Evolutionary conservation across 2,329 filamentous ascomycete genomes (phyloP).

Genomic region (Cordyceps pruinosa): DNA sequence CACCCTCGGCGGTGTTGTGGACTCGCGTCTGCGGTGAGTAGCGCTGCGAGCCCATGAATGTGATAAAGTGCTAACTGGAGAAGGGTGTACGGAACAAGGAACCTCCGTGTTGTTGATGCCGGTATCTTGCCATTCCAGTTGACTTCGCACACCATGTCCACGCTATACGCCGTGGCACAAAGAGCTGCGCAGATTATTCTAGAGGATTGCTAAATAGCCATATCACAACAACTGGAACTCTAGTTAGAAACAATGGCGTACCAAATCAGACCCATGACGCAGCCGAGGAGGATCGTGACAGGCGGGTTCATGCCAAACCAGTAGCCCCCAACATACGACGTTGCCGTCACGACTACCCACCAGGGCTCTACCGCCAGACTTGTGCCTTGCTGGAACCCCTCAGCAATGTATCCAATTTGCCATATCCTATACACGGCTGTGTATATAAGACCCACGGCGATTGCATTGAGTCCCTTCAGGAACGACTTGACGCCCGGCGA

Average conservation of each 20-base stretch:
- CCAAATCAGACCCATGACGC: slow-evolving; percentile 27
- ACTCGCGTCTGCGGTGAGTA: slow-evolving; percentile 15
- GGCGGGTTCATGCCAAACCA: slow-evolving; percentile 28
- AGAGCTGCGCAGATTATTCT: slow-evolving; percentile 19
- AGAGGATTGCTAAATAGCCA: slow-evolving; percentile 1
- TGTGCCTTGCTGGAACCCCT: slow-evolving; percentile 39
- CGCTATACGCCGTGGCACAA: slow-evolving; percentile 19
- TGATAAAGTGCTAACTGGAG: background rate
- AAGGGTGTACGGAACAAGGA: slow-evolving; percentile 19
- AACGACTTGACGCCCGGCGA: slow-evolving; percentile 40
- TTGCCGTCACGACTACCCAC: slow-evolving; percentile 55
- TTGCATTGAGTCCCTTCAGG: slow-evolving; percentile 51
- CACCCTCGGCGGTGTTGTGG: slow-evolving; percentile 19
- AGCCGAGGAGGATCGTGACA: slow-evolving; percentile 27
- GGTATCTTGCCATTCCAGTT: slow-evolving; percentile 17
- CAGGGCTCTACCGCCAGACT: slow-evolving; percentile 53
- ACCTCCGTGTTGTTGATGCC: slow-evolving; percentile 19
- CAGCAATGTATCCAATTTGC: slow-evolving; percentile 53
- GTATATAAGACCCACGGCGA: slow-evolving; percentile 55
- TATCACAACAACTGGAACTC: background rate
- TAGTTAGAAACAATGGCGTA: slow-evolving; percentile 21
- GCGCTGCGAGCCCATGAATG: background rate
- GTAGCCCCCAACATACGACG: slow-evolving; percentile 26
- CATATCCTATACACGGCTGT: slow-evolving; percentile 58
- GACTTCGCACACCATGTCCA: slow-evolving; percentile 21